phyloP scores from a whole-genome alignment of 2,329 filamentous ascomycete species.

The Ceratocystis ficicola region DNA sequence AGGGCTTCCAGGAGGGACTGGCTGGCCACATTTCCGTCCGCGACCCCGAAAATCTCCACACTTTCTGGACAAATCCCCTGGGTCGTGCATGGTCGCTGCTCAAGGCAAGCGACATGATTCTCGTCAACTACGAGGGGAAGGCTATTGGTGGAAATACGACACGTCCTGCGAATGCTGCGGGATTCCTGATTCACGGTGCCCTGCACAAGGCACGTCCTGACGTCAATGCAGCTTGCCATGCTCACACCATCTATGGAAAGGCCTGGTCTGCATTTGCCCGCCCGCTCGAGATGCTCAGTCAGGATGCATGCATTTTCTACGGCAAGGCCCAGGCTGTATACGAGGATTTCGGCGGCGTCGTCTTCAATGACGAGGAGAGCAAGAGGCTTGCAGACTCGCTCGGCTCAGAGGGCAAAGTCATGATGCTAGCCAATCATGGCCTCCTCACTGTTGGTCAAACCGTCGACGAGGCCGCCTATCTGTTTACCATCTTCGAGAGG shows the following conservation, averaged over 20 bases:
- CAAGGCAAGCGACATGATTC: conserved; percentile 54
- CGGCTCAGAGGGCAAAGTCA: conserved; percentile 43
- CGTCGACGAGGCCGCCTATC: conserved; percentile 58
- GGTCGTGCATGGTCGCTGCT: conserved; percentile 54
- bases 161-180: conserved; percentile 49
- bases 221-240: conserved; percentile 54
- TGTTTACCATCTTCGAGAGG: conserved; percentile 56
- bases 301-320: conserved; percentile 53
- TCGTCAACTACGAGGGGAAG: conserved; percentile 47
- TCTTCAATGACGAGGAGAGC: conserved; percentile 51
- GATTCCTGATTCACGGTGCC: conserved; percentile 56
- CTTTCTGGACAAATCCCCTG: conserved; percentile 43
- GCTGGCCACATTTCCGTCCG: conserved; percentile 37
- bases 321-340: conserved; percentile 48
- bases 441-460: conserved; percentile 55
- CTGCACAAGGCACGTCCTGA: conserved; percentile 51
- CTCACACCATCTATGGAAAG: conserved; percentile 50
- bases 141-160: conserved; percentile 48
- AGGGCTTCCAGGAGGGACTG: conserved; percentile 36
- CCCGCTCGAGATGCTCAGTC: conserved; percentile 56
- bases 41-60: conserved; percentile 30
- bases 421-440: conserved; percentile 58
- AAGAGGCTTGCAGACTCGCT: conserved; percentile 48
- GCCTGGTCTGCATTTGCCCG: conserved; percentile 53
- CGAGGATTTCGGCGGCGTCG: conserved; percentile 38